Conservation (phyloP, 441 rosid genomes). For the Raphanus hybrid region DNA sequence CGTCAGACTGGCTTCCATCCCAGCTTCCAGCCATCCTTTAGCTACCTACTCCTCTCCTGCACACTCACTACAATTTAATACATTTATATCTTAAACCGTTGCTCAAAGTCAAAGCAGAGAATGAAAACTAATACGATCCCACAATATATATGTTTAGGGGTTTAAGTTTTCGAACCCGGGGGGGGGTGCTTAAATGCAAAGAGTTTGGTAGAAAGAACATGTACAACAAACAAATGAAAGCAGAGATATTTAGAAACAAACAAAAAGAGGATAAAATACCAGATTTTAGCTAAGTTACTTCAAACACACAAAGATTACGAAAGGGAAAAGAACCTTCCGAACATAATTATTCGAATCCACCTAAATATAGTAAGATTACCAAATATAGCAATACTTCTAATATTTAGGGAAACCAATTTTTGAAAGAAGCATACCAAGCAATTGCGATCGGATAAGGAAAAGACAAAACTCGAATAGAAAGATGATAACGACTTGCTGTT, state of each 20-base stretch:
- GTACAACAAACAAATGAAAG: not conserved
- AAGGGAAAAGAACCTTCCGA: not conserved
- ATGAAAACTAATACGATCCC: too few relatives aligned
- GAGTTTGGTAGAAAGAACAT: not conserved
- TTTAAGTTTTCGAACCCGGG: too few relatives aligned
- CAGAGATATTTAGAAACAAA: not conserved
- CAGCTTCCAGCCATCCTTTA: conserved; percentile 64
- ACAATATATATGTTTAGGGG: too few relatives aligned
- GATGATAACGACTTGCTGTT: not conserved
- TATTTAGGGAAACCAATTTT: conserved; percentile 5
- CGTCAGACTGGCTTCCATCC: conserved; percentile 89
- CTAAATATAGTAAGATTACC: conserved; percentile 16
- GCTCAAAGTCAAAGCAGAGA: too few relatives aligned
- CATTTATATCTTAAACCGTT: too few relatives aligned
- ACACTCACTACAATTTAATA: too few relatives aligned
- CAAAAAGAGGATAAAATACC: too few relatives aligned
- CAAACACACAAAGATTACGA: too few relatives aligned
- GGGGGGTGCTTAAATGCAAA: conserved; percentile 8
- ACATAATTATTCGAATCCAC: not conserved
- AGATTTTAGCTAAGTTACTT: too few relatives aligned
- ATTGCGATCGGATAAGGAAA: not conserved
- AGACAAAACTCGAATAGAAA: not conserved
- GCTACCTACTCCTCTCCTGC: not conserved
- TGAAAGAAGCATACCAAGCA: conserved; percentile 3
- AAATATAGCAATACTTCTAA: conserved; percentile 4